Evolutionary conservation across 192 early-diverging fungal genomes (phyloP), one percentile per base, ranked within the genome.

Genomic region (Jimgerdemannia lactiflua): DNA sequence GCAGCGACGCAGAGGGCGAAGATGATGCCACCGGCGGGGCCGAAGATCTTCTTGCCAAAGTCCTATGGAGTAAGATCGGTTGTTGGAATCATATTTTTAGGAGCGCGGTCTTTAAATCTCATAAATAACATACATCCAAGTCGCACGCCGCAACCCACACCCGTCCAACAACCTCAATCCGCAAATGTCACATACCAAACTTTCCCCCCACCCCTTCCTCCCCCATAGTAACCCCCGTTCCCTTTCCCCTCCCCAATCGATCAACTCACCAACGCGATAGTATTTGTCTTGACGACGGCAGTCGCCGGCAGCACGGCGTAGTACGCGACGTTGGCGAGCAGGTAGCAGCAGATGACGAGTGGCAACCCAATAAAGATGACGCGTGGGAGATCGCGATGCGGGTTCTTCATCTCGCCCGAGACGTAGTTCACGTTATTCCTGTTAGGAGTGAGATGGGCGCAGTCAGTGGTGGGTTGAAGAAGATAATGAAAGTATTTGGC

Each of bases 371-470:
- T 87, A 73, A 93, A 88, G n/a, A 92, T 91, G 4, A 94, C 92
- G 72, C 90, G 88, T 14, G 93, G 94, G 63, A 95, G 79, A 73
- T 95, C 95, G 41, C 89, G 88, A 6, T 90, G 86, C 41, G 95
- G 95, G 65, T 89, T 83, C 75, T 93, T 91, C 86, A 96, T 92
- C 85, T 96, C 95, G 65, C 92, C 92, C 65, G 94, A 88, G 65
- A 92, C 89, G 75, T 94, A 94, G 71, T 93, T 93, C 18, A 95
- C 77, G 72, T 94, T 95, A 44, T 91, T 90, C 89, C 91, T 92
- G 11, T 89, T 10, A 9, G 18, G 19, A 19, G 18, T 68, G 9
- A 68, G 19, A 39, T 68, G 8, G 9, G 86, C 29, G 29, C 29
- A 29, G 29, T 29, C 29, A 29, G 29, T 29, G 29, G 29, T 14